These are phyloP conservation scores for Chlamydomonas applanata DNA, from an alignment of 139 green algal species.

Conservation along the genomic window DNA sequence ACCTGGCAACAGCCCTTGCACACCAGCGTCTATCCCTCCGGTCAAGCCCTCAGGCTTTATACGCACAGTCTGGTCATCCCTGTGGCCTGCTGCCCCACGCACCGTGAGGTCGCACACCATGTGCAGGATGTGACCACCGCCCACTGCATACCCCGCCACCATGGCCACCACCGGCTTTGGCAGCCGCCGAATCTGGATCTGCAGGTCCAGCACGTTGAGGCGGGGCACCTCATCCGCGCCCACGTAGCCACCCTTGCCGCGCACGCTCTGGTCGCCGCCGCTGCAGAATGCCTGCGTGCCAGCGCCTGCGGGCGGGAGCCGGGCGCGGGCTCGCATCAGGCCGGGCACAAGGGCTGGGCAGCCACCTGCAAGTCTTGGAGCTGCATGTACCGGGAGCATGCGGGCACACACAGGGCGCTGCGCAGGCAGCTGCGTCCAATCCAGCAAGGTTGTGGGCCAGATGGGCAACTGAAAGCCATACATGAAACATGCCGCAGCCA, in stretches of 20 bases:
- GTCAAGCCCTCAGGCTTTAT: too few relatives aligned
- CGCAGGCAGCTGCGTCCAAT: too few relatives aligned
- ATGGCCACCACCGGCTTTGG: slow-evolving; percentile 94
- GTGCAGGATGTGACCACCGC: slow-evolving; percentile 96
- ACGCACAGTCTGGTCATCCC: not conserved
- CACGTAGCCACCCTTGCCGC: slow-evolving; percentile 92
- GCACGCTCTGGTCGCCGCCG: slow-evolving; percentile 91
- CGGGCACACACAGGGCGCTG: too few relatives aligned
- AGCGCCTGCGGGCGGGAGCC: slow-evolving; percentile 56
- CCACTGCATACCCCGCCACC: slow-evolving; percentile 96
- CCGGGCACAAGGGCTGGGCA: too few relatives aligned
- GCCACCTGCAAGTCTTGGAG: too few relatives aligned
- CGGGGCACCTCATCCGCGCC: slow-evolving; percentile 78
- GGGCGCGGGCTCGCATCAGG: too few relatives aligned
- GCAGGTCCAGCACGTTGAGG: slow-evolving; percentile 96
- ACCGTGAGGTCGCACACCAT: slow-evolving; percentile 98
- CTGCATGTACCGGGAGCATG: too few relatives aligned
- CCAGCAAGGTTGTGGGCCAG: too few relatives aligned
- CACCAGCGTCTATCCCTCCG: too few relatives aligned
- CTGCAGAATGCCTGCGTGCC: slow-evolving; percentile 92
- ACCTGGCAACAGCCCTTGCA: too few relatives aligned
- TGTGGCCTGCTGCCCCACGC: slow-evolving; percentile 2
- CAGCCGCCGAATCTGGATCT: slow-evolving; percentile 89
- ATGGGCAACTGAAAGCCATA: too few relatives aligned
- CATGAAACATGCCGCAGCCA: too few relatives aligned